Evolutionary conservation across 1,284 basidiomycete species (phyloP).

Genomic region (Pulchroboletus neoregius): DNA sequence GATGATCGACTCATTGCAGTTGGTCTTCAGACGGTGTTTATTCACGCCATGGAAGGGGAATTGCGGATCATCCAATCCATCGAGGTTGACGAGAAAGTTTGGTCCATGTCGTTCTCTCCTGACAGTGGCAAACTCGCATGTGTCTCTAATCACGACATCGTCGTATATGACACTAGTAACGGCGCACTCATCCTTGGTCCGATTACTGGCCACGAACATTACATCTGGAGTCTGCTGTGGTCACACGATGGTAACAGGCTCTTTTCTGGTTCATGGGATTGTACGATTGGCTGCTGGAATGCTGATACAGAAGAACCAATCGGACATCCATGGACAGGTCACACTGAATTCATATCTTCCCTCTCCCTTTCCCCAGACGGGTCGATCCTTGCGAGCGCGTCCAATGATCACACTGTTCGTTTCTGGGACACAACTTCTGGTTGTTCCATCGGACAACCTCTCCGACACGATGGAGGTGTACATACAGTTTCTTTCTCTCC

Average conservation of each 20-base stretch:
- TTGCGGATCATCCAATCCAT: no score
- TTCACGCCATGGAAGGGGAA: no score
- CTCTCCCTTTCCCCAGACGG: slow-evolving; percentile 10
- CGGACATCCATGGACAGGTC: slow-evolving; percentile 3
- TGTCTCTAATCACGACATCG: background rate
- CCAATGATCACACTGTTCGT: slow-evolving; percentile 7
- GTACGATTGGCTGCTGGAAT: slow-evolving; percentile 7
- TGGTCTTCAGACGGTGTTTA: no score
- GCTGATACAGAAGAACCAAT: slow-evolving; percentile 1
- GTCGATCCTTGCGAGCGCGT: slow-evolving; percentile 6
- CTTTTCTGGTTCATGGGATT: background rate
- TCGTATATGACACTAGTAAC: background rate
- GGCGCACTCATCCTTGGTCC: background rate
- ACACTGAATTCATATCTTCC: background rate
- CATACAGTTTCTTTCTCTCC: slow-evolving; percentile 5
- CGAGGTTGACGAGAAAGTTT: no score
- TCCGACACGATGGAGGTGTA: slow-evolving; percentile 1
- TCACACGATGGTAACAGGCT: background rate
- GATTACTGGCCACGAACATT: no score
- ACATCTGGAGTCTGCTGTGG: no score
- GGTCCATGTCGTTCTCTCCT: background rate
- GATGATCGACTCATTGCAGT: background rate
- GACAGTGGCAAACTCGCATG: background rate
- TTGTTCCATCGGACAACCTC: background rate
- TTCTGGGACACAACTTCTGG: slow-evolving; percentile 10